Evolutionary conservation across 257 asterid species (phyloP), one percentile per base, ranked within the genome.

Genomic region (Avicennia marina): DNA sequence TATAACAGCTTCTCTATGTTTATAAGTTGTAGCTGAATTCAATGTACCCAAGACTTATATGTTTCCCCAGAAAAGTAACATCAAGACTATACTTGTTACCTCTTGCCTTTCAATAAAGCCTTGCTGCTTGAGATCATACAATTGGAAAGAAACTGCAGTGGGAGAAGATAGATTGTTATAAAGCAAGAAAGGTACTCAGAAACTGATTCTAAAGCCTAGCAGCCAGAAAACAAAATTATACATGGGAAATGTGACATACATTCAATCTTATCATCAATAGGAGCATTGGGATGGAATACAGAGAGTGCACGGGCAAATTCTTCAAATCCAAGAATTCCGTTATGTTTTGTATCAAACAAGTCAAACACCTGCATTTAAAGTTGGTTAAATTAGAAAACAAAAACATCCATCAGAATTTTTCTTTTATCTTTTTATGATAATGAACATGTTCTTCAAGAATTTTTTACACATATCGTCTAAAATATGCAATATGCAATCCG

Each of bases 31-130:
- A 36, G 4, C 59, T 18, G 16, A 31, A 65, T 38, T 60, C 53
- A 46, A 46, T 46, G 34, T n/a, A n/a, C n/a, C n/a, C n/a, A n/a
- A n/a, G n/a, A n/a, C n/a, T n/a, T n/a, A n/a, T n/a, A n/a, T n/a
- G n/a, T n/a, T 31, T 42, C 19, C 15, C 53, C 54, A 40, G 9
- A 49, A 39, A 27, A 26, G 26, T 13, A 7, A 16, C 18, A 3
- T n/a, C n/a, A n/a, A n/a, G n/a, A n/a, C n/a, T n/a, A n/a, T n/a
- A n/a, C n/a, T n/a, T n/a, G n/a, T n/a, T n/a, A 91, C 98, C 98
- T 91, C 98, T 80, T 91, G 98, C 73, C 98, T 83, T 70, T 91
- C 98, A 38, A 91, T 91, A 72, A 91, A 91, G 45, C 98, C 95
- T 70, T 88, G 98, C 70, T 88, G 98, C 78, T 91, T 91, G 83